These are phyloP conservation scores for Aspergillus amoenus DNA, from an alignment of 2,329 filamentous ascomycete species.

Conservation along the genomic window DNA sequence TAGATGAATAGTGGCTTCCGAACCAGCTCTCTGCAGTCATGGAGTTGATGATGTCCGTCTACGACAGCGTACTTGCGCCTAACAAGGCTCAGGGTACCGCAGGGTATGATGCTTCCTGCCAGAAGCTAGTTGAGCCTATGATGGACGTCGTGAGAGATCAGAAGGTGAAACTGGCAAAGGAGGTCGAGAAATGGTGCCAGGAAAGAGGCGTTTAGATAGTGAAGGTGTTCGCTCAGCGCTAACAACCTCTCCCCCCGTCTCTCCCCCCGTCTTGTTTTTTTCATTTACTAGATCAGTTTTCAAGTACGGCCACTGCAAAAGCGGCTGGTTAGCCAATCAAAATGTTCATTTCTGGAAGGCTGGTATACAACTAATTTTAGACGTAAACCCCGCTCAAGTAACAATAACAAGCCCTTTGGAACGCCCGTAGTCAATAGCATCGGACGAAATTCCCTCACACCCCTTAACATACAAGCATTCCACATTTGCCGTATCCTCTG, in stretches of 20 bases:
- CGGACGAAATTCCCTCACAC: constrained; percentile 32
- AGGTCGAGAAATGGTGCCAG: constrained; percentile 48
- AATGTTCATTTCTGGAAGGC: not conserved
- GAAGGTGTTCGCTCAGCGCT: not conserved
- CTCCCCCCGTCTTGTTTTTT: not conserved
- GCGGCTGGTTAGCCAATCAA: not conserved
- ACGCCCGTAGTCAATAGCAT: constrained; percentile 36
- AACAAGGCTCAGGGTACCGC: constrained; percentile 28
- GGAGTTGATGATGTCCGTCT: constrained; percentile 49
- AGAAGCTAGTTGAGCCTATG: constrained; percentile 41
- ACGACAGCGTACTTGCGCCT: constrained; percentile 39
- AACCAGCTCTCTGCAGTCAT: constrained; percentile 51
- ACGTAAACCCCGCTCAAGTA: constrained; percentile 8
- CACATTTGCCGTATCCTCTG: constrained; percentile 8
- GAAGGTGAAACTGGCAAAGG: constrained; percentile 34
- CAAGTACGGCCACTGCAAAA: not conserved
- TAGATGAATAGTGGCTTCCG: constrained; percentile 43
- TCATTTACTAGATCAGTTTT: not conserved
- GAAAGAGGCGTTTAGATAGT: constrained; percentile 40
- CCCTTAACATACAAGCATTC: constrained; percentile 23
- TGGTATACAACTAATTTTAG: not conserved
- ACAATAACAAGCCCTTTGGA: constrained; percentile 27
- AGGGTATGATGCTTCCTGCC: constrained; percentile 23
- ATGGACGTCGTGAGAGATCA: constrained; percentile 38
- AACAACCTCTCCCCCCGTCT: not conserved